These are phyloP conservation scores for Eimeria tenella DNA, from an alignment of 169 alveolate species.

Conservation along the genomic window DNA sequence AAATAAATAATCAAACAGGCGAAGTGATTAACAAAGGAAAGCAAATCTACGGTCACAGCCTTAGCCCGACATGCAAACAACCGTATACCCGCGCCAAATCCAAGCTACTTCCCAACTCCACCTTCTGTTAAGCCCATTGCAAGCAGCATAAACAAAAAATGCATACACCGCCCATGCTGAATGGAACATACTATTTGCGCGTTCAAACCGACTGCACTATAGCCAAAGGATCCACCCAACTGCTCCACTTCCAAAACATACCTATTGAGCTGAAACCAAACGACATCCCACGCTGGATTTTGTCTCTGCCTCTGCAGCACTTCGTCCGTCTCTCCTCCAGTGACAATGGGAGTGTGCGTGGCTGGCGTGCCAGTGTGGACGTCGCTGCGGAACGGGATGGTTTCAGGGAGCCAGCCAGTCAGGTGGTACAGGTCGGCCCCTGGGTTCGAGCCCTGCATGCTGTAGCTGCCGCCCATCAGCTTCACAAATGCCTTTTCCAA, in stretches of 20 bases:
- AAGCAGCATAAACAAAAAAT: no score
- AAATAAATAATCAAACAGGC: neutral
- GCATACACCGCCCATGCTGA: no score
- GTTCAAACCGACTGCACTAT: no score
- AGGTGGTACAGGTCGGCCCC: constrained; percentile 94
- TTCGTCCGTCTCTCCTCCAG: constrained; percentile 63
- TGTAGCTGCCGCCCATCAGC: constrained; percentile 93
- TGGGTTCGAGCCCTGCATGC: constrained; percentile 94
- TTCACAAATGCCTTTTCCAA: constrained; percentile 95
- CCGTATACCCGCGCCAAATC: no score
- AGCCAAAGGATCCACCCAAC: neutral
- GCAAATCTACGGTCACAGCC: no score
- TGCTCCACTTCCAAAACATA: neutral
- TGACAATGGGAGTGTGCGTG: constrained; percentile 59
- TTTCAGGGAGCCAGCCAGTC: constrained; percentile 97
- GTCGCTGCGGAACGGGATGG: constrained; percentile 86
- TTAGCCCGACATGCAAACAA: no score
- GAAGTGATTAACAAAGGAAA: no score
- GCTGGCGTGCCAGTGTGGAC: constrained; percentile 84
- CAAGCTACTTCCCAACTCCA: no score
- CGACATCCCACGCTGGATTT: constrained; percentile 33
- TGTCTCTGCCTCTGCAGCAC: constrained; percentile 2
- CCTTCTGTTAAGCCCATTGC: no score
- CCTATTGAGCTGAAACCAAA: constrained; percentile 45
- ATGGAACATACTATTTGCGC: no score